Conservation (phyloP, 2,329 filamentous ascomycete species). For the Talaromyces sp. region DNA sequence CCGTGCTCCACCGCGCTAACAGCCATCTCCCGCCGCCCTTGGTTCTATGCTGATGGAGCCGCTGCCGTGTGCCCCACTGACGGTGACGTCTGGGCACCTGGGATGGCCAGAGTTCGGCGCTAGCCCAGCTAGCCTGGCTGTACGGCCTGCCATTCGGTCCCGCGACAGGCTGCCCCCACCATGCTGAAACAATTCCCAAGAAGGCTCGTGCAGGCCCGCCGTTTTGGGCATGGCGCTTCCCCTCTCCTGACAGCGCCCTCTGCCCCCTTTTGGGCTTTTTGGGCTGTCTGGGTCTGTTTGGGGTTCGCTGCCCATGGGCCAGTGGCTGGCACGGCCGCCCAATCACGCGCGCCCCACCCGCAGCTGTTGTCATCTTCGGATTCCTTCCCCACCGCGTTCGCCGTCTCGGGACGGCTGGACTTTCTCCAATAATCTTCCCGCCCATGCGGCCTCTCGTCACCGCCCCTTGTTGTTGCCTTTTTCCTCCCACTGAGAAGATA, state of each 20-base stretch:
- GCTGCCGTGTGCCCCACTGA: neutral
- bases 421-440: slow-evolving; percentile 1
- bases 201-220: slow-evolving; percentile 6
- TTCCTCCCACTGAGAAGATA: too few relatives aligned
- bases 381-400: slow-evolving; percentile 3
- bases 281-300: neutral
- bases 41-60: neutral
- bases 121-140: neutral
- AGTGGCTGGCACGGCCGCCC: neutral
- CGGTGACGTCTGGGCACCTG: neutral
- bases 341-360: neutral
- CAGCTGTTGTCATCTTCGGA: slow-evolving; percentile 2
- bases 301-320: neutral
- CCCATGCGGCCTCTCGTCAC: neutral
- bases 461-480: neutral
- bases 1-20: slow-evolving; percentile 11
- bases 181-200: slow-evolving; percentile 10
- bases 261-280: neutral
- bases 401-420: slow-evolving; percentile 5
- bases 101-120: neutral
- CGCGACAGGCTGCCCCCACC: neutral
- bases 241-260: neutral
- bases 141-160: neutral
- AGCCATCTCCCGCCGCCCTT: slow-evolving; percentile 10
- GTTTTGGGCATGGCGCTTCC: neutral